Percentiles rank a stretch among this genome's conserved stretches.
Evolutionary conservation across 1,284 basidiomycete species (phyloP).

Genomic region (Termitomyces sp.): DNA sequence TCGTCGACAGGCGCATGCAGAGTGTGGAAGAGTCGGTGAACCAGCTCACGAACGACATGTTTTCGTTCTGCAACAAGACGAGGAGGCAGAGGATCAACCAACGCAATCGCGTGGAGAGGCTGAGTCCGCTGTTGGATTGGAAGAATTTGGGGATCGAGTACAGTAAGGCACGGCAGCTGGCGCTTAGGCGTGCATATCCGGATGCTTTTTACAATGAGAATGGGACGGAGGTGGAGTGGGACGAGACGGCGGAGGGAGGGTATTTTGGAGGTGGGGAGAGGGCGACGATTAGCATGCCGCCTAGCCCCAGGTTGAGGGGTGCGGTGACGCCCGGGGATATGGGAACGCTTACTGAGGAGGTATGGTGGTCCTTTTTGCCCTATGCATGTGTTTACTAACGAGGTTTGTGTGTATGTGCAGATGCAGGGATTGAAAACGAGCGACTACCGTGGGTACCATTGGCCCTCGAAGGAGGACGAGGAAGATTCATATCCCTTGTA

Average conservation of each 20-base stretch:
- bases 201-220: constrained; percentile 72
- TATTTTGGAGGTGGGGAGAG: constrained; percentile 27
- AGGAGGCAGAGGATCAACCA: constrained; percentile 97
- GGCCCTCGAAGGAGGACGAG: constrained; percentile 74
- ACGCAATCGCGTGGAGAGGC: constrained; percentile 92
- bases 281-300: constrained; percentile 67
- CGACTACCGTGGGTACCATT: constrained; percentile 81
- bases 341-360: constrained; percentile 91
- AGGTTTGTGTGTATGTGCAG: constrained; percentile 27
- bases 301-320: constrained; percentile 80
- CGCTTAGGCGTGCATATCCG: constrained; percentile 90
- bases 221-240: constrained; percentile 41
- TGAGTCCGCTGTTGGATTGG: constrained; percentile 94
- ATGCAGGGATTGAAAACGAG: constrained; percentile 86
- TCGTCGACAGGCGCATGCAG: constrained; percentile 88
- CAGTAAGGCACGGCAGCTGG: constrained; percentile 90
- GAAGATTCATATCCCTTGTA: constrained; percentile 91
- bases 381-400: neutral
- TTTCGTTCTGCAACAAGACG: constrained; percentile 83
- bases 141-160: constrained; percentile 98
- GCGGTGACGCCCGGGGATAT: constrained; percentile 88
- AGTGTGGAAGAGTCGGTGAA: constrained; percentile 91
- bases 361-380: constrained; percentile 24
- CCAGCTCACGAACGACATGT: constrained; percentile 70
- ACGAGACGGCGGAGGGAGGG: constrained; percentile 48